Evolutionary conservation across 129 eudicot species (phyloP), one percentile per base, ranked within the genome.

Genomic region (Daucus carota): DNA sequence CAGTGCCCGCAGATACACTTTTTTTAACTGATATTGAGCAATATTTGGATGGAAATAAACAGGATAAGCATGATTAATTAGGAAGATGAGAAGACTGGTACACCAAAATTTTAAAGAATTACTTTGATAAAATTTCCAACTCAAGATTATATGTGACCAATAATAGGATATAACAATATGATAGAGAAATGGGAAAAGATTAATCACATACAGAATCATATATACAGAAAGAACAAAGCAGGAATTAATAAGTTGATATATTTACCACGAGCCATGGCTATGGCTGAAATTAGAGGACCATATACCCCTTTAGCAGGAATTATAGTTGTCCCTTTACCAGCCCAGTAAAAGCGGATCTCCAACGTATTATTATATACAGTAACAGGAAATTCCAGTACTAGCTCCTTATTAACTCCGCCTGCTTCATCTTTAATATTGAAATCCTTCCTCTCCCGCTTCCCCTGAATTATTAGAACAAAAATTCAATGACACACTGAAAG

Each of bases 281-380:
- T 77, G 26, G 88, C 88, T 48, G 88, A 85, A 54, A 85, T 67
- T 6, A 85, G 79, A 50, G 88, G 85, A 75, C 86, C 88, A 44
- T 85, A 85, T 45, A 78, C 76, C 26, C 88, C 86, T 71, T 82
- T 78, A 7, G 0, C 47, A 63, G 88, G 85, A 65, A 74, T 65
- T 38, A 68, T 76, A 0, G 83, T 81, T 78, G 85, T 85, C 77
- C 86, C 88, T 81, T 81, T 84, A 33, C 88, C 88, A 46, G 85
- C 87, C 79, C 81, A 84, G 74, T 80, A 77, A 67, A 84, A 84
- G 38, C 80, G 85, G 70, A 84, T 81, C 42, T 84, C 88, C 66
- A 84, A 46, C 24, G 78, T 77, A 78, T 76, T 67, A 75, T 41
- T 75, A 31, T 73, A 62, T 72, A 83, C 86, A 11, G 32, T 70